phyloP scores from a whole-genome alignment of 176 grass and related monocot genomes.

The Phoenix roebelenii region DNA sequence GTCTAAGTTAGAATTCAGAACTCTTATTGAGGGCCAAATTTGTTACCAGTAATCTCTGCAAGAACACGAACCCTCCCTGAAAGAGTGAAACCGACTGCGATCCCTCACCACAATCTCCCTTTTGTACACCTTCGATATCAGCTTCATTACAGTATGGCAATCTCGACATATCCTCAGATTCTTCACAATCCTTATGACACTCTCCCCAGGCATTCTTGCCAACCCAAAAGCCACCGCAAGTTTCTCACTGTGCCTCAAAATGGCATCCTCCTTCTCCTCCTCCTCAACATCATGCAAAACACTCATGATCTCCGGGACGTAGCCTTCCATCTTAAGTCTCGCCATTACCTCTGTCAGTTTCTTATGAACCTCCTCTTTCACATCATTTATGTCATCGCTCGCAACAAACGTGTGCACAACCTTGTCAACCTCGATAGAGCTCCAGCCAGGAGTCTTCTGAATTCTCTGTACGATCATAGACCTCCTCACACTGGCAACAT shows the following conservation, averaged over 20 bases:
- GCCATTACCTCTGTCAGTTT: neutral
- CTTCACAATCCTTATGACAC: slow-evolving; percentile 25
- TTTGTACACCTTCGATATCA: slow-evolving; percentile 19
- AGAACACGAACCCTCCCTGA: slow-evolving; percentile 19
- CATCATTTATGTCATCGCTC: slow-evolving; percentile 2
- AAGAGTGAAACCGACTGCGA: slow-evolving; percentile 22
- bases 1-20: neutral
- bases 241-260: slow-evolving; percentile 21
- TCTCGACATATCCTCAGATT: slow-evolving; percentile 20
- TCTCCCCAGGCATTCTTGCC: neutral
- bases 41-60: slow-evolving; percentile 24
- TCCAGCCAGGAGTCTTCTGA: slow-evolving; percentile 19
- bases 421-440: slow-evolving; percentile 23
- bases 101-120: slow-evolving; percentile 22
- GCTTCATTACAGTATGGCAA: slow-evolving; percentile 22
- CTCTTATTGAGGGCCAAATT: neutral
- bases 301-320: slow-evolving; percentile 4
- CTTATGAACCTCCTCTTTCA: slow-evolving; percentile 5
- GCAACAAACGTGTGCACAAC: slow-evolving; percentile 13
- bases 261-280: slow-evolving; percentile 15
- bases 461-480: neutral
- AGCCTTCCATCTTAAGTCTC: slow-evolving; percentile 13
- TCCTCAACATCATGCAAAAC: slow-evolving; percentile 31
- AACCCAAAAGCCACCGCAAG: slow-evolving; percentile 25
- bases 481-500: slow-evolving; percentile 17